phyloP scores from a whole-genome alignment of 305 asterid species.

The Fraxinus angustifolia region DNA sequence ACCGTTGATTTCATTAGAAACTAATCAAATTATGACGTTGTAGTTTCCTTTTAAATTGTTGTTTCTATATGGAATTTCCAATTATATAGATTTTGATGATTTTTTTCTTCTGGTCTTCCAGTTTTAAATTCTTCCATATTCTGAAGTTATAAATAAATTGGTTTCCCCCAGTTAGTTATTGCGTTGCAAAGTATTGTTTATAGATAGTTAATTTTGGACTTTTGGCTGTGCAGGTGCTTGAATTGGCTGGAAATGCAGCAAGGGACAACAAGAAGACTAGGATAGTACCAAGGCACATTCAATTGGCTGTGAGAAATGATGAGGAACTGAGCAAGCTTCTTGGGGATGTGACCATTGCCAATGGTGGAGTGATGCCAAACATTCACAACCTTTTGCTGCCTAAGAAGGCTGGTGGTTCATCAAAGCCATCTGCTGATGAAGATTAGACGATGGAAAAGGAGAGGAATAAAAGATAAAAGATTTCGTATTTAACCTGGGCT shows the following conservation, averaged over 20 bases:
- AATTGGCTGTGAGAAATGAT: conserved; percentile 4
- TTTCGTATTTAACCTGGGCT: not conserved
- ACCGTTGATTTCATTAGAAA: not conserved
- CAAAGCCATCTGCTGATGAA: conserved; percentile 20
- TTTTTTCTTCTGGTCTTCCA: not conserved
- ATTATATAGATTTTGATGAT: not conserved
- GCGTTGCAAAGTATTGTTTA: not conserved
- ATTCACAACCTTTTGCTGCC: conserved; percentile 20
- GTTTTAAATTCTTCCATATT: not conserved
- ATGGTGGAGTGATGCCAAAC: conserved; percentile 20
- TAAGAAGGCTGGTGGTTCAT: conserved; percentile 17
- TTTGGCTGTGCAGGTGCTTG: conserved; percentile 9
- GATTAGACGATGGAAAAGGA: not conserved
- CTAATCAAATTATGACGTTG: not conserved
- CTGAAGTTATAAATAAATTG: not conserved
- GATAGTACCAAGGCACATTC: conserved; percentile 11
- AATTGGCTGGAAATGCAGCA: conserved; percentile 21
- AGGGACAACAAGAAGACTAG: conserved; percentile 12
- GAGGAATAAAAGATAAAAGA: not conserved
- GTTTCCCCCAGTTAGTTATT: not conserved
- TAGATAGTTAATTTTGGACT: not conserved
- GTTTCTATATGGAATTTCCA: not conserved
- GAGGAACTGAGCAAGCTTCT: conserved; percentile 20
- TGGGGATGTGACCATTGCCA: conserved; percentile 20
- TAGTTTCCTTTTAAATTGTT: not conserved